Conservation (phyloP, 2,329 filamentous ascomycete genomes). For the Myriosclerotinia scirpicola region DNA sequence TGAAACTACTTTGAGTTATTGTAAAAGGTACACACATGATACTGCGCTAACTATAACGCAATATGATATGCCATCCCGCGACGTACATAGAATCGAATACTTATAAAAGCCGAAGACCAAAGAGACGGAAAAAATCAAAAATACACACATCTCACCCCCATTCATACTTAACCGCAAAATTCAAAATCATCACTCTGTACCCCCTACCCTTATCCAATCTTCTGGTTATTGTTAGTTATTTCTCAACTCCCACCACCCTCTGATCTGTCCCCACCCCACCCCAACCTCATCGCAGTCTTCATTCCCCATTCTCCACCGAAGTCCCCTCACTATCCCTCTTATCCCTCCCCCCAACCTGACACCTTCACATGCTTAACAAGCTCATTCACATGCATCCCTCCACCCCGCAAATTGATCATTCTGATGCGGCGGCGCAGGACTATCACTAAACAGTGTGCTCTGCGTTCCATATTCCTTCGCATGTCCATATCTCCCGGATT, state of each 20-base stretch:
- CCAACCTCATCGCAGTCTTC: background rate
- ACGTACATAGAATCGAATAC: background rate
- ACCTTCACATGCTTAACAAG: background rate
- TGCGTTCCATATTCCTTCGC: constrained; percentile 12
- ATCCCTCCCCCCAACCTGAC: background rate
- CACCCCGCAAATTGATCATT: constrained; percentile 33
- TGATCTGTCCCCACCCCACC: background rate
- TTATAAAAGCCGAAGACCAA: background rate
- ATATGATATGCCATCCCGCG: background rate
- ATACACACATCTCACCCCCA: background rate
- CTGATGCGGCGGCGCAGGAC: constrained; percentile 29
- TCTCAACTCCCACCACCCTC: background rate
- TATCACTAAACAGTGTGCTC: constrained; percentile 26
- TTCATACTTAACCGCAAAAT: background rate
- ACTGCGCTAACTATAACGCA: background rate
- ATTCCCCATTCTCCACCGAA: constrained; percentile 2
- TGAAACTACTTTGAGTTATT: background rate
- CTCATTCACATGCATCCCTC: constrained; percentile 14
- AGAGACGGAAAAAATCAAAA: background rate
- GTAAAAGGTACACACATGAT: background rate
- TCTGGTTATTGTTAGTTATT: constrained; percentile 6
- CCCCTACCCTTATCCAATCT: background rate
- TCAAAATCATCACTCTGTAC: background rate
- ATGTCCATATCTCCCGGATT: background rate
- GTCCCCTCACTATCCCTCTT: constrained; percentile 8